Conservation (phyloP, 1,284 basidiomycete species). For the Neolentinus lepideus region DNA sequence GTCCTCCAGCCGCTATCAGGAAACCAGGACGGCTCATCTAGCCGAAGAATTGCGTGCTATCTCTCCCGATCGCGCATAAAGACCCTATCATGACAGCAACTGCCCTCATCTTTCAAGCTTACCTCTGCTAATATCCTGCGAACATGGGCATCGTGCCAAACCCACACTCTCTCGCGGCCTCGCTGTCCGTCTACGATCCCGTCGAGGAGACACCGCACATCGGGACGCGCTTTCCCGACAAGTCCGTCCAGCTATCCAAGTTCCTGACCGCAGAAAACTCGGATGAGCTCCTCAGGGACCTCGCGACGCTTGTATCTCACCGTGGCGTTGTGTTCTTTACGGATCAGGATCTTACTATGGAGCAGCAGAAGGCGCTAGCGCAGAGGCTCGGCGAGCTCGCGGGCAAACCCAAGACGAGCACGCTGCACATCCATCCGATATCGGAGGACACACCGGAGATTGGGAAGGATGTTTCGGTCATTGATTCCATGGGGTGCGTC, state of each 20-base stretch:
- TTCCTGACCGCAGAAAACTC: slow-evolving; percentile 30
- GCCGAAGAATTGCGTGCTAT: not conserved
- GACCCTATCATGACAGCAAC: not conserved
- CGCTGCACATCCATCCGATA: slow-evolving; percentile 61
- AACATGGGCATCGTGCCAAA: slow-evolving; percentile 2
- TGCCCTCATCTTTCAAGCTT: not conserved
- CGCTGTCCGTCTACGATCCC: slow-evolving; percentile 4
- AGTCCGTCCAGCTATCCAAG: slow-evolving; percentile 28
- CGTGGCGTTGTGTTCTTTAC: slow-evolving; percentile 73
- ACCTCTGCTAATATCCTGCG: not conserved
- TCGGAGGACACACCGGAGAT: slow-evolving; percentile 43
- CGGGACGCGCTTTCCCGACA: slow-evolving; percentile 29
- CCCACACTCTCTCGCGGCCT: slow-evolving; percentile 2
- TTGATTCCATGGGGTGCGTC: slow-evolving; percentile 32
- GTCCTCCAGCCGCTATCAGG: not conserved
- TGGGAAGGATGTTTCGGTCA: slow-evolving; percentile 41
- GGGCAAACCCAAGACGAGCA: slow-evolving; percentile 47
- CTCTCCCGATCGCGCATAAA: not conserved
- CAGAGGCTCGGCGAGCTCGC: slow-evolving; percentile 45
- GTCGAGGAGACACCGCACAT: slow-evolving; percentile 26
- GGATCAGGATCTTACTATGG: slow-evolving; percentile 38
- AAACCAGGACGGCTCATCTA: not conserved
- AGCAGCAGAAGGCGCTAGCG: slow-evolving; percentile 38
- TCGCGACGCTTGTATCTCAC: slow-evolving; percentile 53
- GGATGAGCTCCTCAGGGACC: slow-evolving; percentile 36